phyloP scores from a whole-genome alignment of 1,139 yeast species.

The Yarrowia galli region DNA sequence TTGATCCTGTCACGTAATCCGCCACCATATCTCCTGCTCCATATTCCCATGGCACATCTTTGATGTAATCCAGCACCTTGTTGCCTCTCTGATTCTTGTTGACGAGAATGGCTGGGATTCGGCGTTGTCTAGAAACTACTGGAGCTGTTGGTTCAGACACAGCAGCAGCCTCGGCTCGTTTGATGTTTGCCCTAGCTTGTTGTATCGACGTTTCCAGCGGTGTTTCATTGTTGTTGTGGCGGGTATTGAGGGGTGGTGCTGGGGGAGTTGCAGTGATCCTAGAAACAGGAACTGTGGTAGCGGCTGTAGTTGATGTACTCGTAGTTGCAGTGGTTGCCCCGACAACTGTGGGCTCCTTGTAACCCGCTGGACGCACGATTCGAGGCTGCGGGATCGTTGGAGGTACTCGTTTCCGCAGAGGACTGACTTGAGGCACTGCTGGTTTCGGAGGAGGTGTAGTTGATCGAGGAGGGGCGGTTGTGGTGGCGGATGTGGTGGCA shows the following conservation, averaged over 20 bases:
- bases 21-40: slow-evolving; percentile 54
- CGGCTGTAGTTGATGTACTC: too few relatives aligned
- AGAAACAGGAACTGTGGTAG: neutral
- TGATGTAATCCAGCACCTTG: slow-evolving; percentile 60
- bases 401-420: slow-evolving; percentile 24
- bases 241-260: neutral
- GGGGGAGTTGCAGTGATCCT: neutral
- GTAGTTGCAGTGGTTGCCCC: neutral
- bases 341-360: neutral
- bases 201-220: slow-evolving; percentile 12
- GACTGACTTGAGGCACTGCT: neutral
- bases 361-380: slow-evolving; percentile 29
- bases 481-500: neutral
- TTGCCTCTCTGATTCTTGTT: slow-evolving; percentile 66
- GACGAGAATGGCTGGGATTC: slow-evolving; percentile 53
- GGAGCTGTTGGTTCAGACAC: slow-evolving; percentile 15
- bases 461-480: neutral
- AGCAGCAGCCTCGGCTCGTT: slow-evolving; percentile 29
- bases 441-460: slow-evolving; percentile 32
- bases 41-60: slow-evolving; percentile 59
- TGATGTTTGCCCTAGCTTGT: slow-evolving; percentile 7
- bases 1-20: slow-evolving; percentile 49
- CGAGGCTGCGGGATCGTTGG: slow-evolving; percentile 24
- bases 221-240: slow-evolving; percentile 21
- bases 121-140: slow-evolving; percentile 4